Evolutionary conservation across 371 early-diverging fungal genomes (phyloP), one percentile per base, ranked within the genome.

Genomic region (Apophysomyces trapeziformis): DNA sequence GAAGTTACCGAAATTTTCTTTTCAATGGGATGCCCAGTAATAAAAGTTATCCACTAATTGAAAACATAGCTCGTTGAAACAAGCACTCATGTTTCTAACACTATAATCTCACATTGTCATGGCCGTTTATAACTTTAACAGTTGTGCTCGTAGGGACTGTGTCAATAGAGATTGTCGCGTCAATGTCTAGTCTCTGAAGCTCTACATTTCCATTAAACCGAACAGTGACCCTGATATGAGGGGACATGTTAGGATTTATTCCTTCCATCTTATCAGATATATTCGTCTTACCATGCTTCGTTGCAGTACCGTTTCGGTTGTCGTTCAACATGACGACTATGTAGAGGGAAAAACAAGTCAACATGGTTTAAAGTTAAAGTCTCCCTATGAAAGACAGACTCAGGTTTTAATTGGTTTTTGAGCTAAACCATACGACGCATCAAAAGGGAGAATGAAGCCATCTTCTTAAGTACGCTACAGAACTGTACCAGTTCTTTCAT

Each of bases 381-480:
- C 18, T 4, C 14, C 26, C 21, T 50, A 63, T 63, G 58, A 54
- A 54, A 59, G 38, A 91, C 85, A 11, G 79, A 72, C 5, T 71
- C 47, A 21, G 85, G 81, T 50, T 83, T 84, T 60, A 96, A 73
- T 43, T 94, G 75, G 70, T 90, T 90, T 36, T 79, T 79, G 32
- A 14, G 92, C 90, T 4, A 84, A 84, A 2, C 90, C 91, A 77
- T 91, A 95, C 67, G 87, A 90, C 70, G 94, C 93, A 69, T 95
- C 92, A 32, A 90, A 90, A 88, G 32, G 32, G 32, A 2, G 32
- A 1, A 26, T 3, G 32, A 26, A 2, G 32, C 2, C 32, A 26
- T 26, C 32, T 26, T 26, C 32, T 26, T 2, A 26, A 26, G 32
- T 2, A 2, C 32, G 2, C 32, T 26, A 26, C 32, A 26, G 32